phyloP scores from a whole-genome alignment of 306 rosid species.

The Vicia sativa region DNA sequence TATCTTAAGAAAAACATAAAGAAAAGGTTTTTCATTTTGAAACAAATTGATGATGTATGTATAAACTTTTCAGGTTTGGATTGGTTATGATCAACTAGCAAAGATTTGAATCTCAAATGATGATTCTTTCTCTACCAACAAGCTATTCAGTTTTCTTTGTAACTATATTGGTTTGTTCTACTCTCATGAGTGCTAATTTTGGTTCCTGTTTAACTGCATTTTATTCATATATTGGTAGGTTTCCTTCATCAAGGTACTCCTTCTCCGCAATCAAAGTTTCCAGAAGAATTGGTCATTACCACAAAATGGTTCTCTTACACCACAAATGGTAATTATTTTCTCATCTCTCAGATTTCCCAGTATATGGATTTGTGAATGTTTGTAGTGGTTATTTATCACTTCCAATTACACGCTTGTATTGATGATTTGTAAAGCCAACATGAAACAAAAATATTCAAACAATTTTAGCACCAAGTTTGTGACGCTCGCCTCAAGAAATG shows the following conservation, averaged over 20 bases:
- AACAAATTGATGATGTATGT: no score
- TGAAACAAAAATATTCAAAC: no score
- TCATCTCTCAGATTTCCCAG: neutral
- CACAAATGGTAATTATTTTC: conserved; percentile 44
- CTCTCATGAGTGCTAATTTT: conserved; percentile 22
- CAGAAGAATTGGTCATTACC: conserved; percentile 28
- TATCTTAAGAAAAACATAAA: neutral
- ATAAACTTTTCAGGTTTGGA: no score
- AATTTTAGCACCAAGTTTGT: conserved; percentile 40
- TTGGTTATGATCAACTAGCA: no score
- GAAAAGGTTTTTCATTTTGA: no score
- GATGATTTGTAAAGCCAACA: conserved; percentile 41
- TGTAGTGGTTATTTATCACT: conserved; percentile 21
- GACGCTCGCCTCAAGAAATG: conserved; percentile 47
- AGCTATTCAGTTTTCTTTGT: conserved; percentile 43
- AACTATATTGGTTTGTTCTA: conserved; percentile 7
- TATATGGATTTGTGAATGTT: neutral
- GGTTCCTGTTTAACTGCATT: conserved; percentile 19
- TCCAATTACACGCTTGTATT: conserved; percentile 26
- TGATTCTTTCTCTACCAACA: conserved; percentile 36
- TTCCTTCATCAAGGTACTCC: conserved; percentile 46
- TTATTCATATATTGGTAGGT: conserved; percentile 43
- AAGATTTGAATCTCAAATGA: conserved; percentile 47
- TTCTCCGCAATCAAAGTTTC: conserved; percentile 46
- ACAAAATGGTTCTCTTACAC: conserved; percentile 39